Conservation (phyloP, 176 grass and related monocot genomes). For the Carex littledalei region DNA sequence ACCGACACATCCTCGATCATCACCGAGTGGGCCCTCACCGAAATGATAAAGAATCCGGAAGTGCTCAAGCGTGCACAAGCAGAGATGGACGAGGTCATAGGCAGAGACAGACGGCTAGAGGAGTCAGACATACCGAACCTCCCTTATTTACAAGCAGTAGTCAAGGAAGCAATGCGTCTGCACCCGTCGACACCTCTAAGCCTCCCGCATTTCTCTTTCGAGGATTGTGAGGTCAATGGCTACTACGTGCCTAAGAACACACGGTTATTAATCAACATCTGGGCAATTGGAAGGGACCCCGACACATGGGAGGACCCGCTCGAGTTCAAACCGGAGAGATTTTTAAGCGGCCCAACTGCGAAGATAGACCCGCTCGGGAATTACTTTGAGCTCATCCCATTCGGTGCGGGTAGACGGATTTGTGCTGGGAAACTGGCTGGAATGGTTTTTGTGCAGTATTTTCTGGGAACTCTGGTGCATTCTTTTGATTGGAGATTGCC, state of each 20-base stretch:
- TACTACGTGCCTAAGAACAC: slow-evolving; percentile 55
- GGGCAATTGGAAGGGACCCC: slow-evolving; percentile 71
- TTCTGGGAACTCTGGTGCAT: slow-evolving; percentile 52
- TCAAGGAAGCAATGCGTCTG: slow-evolving; percentile 67
- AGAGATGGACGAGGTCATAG: slow-evolving; percentile 58
- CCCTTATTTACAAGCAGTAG: slow-evolving; percentile 65
- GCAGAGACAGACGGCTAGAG: slow-evolving; percentile 37
- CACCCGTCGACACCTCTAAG: slow-evolving; percentile 75
- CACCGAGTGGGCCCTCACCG: slow-evolving; percentile 74
- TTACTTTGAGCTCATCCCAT: slow-evolving; percentile 80
- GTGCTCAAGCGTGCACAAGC: slow-evolving; percentile 40
- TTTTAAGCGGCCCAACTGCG: slow-evolving; percentile 23
- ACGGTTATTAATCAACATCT: slow-evolving; percentile 61
- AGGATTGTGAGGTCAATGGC: slow-evolving; percentile 45
- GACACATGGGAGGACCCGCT: slow-evolving; percentile 44
- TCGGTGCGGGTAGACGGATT: slow-evolving; percentile 64
- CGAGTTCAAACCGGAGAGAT: slow-evolving; percentile 64
- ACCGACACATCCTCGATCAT: slow-evolving; percentile 89
- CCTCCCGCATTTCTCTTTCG: slow-evolving; percentile 73
- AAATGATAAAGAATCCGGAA: slow-evolving; percentile 52
- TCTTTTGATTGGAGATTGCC: slow-evolving; percentile 60
- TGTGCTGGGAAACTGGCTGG: slow-evolving; percentile 76
- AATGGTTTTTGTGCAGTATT: slow-evolving; percentile 81
- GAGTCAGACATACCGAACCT: slow-evolving; percentile 54
- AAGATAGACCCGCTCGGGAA: slow-evolving; percentile 57